Percentiles rank a stretch among this genome's conserved stretches.
Conservation (phyloP, 805 yeast species). For the Candida koratica region DNA sequence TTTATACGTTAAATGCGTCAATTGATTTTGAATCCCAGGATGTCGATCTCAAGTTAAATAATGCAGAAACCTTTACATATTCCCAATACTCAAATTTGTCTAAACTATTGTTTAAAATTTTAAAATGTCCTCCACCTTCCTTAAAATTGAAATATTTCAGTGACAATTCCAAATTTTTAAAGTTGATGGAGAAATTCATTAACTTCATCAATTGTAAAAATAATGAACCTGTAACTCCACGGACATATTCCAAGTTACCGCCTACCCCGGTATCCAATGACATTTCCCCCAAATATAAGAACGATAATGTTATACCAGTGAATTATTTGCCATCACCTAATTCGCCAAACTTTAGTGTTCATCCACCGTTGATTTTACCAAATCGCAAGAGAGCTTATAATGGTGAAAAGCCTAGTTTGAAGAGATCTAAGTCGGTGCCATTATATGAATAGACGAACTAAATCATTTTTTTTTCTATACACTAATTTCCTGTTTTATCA, state of each 20-base stretch:
- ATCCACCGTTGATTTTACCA: slow-evolving; percentile 15
- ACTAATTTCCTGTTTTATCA: not conserved
- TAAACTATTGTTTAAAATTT: slow-evolving; percentile 26
- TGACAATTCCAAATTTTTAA: slow-evolving; percentile 31
- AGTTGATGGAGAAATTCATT: slow-evolving; percentile 35
- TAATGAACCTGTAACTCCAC: slow-evolving; percentile 32
- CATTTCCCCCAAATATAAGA: slow-evolving; percentile 19
- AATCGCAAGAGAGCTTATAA: slow-evolving; percentile 9
- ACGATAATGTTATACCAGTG: slow-evolving; percentile 1
- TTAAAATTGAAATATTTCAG: slow-evolving; percentile 43
- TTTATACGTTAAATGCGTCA: slow-evolving; percentile 16
- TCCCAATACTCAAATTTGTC: slow-evolving; percentile 20
- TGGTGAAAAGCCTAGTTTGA: slow-evolving; percentile 16
- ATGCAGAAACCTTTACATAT: slow-evolving; percentile 12
- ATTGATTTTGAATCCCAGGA: slow-evolving; percentile 16
- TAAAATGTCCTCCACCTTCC: slow-evolving; percentile 45
- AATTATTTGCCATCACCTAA: slow-evolving; percentile 15
- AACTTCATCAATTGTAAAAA: slow-evolving; percentile 27
- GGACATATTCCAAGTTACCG: slow-evolving; percentile 18
- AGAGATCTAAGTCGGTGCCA: slow-evolving; percentile 23
- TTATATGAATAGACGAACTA: slow-evolving; percentile 1
- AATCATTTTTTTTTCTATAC: too few relatives aligned
- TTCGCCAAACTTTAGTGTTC: slow-evolving; percentile 13
- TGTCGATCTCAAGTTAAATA: slow-evolving; percentile 3
- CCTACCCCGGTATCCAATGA: slow-evolving; percentile 26